Evolutionary conservation across 31 red algal genomes (phyloP), one percentile per base, ranked within the genome.

Genomic region (Pterothamnion heteromorphum): DNA sequence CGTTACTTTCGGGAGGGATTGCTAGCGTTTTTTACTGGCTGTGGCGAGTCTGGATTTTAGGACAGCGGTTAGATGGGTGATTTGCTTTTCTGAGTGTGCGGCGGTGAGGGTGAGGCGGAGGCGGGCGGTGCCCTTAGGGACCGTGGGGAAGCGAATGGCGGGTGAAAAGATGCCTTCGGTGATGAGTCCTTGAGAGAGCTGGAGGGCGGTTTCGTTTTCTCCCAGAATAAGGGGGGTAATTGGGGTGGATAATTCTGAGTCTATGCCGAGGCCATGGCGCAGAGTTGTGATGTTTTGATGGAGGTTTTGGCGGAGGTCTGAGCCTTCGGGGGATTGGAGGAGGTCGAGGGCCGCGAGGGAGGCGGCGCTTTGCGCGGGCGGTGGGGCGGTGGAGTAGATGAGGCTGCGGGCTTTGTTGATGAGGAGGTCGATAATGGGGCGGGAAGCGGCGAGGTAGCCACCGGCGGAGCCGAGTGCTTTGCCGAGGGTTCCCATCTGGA

Each of bases 391-490:
- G 3, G 84, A 87, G 23, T 43, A 87, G 3, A 87, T 38, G 23
- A 38, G 5, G 3, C 35, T 4, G 4, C 84, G 28, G 2, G 4
- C 84, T 43, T 38, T 38, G 4, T 87, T 38, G 22, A 43, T n/a
- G 2, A 87, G 4, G 36, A 93, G 4, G 4, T 95, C 92, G 0
- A 95, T 89, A 22, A 94, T 87, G 9, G 35, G 2, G 24, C 43
- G 39, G n/a, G 86, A 87, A 24, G 76, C 92, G 0, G 93, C 93
- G 2, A 92, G 86, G 92, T 93, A 95, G 30, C 93, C 93, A 26
- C 93, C 93, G 9, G 93, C 92, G 24, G 38, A 91, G 86, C 93
- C 93, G 36, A 44, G 92, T 20, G 93, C 91, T 51, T 95, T 95
- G 2, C 93, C 93, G 14, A 95, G 80, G 0, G 93, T 95, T 23